Percentiles rank a stretch among this genome's conserved stretches.
These are phyloP conservation scores for Rickenella mellea DNA, from an alignment of 768 basidiomycete genomes.

Conservation along the genomic window DNA sequence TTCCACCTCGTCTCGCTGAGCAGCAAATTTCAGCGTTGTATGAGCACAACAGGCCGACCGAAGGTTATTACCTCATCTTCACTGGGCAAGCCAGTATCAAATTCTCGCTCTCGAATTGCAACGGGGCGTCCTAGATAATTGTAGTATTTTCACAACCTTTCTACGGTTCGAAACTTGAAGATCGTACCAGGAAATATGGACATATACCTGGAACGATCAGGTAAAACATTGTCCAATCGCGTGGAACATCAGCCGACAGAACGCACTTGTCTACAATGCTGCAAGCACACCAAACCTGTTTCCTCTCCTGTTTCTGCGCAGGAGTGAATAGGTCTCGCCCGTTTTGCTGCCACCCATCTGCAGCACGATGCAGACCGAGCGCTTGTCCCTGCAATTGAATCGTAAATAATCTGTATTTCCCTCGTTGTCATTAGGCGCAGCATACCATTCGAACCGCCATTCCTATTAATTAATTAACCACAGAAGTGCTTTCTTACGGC, in stretches of 20 bases:
- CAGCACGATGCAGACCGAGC: slow-evolving; percentile 71
- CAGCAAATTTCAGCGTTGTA: too few relatives aligned
- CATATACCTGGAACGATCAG: too few relatives aligned
- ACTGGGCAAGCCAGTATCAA: slow-evolving; percentile 54
- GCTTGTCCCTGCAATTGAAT: slow-evolving; percentile 41
- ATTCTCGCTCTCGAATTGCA: slow-evolving; percentile 60
- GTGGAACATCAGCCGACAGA: too few relatives aligned
- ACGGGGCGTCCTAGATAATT: slow-evolving; percentile 61
- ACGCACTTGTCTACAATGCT: slow-evolving; percentile 74
- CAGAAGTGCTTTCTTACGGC: neutral
- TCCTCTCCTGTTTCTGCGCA: slow-evolving; percentile 58
- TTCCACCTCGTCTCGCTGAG: slow-evolving; percentile 52
- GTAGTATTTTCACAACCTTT: too few relatives aligned
- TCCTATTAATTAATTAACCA: slow-evolving; percentile 30
- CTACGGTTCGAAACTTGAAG: too few relatives aligned
- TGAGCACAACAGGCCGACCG: too few relatives aligned
- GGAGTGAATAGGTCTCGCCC: slow-evolving; percentile 45
- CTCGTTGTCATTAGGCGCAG: neutral
- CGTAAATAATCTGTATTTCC: neutral
- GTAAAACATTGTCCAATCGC: too few relatives aligned
- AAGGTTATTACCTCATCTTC: slow-evolving; percentile 34
- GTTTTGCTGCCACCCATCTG: slow-evolving; percentile 71
- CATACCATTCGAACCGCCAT: slow-evolving; percentile 81
- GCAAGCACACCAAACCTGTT: slow-evolving; percentile 72
- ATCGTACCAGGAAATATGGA: too few relatives aligned